phyloP scores from a whole-genome alignment of 139 green algal species.

The Coelastrella sp. region DNA sequence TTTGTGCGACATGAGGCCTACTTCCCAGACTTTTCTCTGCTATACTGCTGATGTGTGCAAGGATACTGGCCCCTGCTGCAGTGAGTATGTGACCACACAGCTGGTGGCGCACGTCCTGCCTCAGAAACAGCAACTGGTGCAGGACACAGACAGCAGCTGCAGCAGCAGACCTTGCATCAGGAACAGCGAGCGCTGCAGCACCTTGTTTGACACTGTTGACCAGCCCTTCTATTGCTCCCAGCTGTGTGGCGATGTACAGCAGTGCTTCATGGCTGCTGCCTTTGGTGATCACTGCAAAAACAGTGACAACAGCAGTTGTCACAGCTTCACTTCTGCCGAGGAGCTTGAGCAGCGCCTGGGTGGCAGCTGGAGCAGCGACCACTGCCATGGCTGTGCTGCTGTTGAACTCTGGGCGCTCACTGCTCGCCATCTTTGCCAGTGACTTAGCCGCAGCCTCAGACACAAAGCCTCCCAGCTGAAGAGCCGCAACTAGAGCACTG shows the following conservation, averaged over 20 bases:
- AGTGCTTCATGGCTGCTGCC: neutral
- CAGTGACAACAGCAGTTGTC: neutral
- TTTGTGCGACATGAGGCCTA: neutral
- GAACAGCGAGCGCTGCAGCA: neutral
- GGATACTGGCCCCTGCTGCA: neutral
- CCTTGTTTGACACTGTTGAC: neutral
- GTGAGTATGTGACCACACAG: neutral
- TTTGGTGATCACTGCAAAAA: neutral
- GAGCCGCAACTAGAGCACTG: neutral
- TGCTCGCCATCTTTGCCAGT: neutral
- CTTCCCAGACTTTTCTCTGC: neutral
- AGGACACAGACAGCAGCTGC: neutral
- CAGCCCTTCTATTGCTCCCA: neutral
- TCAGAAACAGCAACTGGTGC: neutral
- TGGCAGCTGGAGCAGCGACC: neutral
- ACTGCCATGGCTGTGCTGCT: neutral
- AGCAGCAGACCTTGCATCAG: neutral
- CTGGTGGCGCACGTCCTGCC: neutral
- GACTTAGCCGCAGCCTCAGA: neutral
- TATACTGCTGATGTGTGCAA: neutral
- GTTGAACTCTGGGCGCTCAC: neutral
- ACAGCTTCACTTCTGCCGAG: neutral
- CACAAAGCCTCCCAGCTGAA: neutral
- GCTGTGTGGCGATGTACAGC: too few species aligned
- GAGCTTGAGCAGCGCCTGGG: neutral